phyloP scores from a whole-genome alignment of 2,329 filamentous ascomycete genomes.

The Escovopsis weberi region DNA sequence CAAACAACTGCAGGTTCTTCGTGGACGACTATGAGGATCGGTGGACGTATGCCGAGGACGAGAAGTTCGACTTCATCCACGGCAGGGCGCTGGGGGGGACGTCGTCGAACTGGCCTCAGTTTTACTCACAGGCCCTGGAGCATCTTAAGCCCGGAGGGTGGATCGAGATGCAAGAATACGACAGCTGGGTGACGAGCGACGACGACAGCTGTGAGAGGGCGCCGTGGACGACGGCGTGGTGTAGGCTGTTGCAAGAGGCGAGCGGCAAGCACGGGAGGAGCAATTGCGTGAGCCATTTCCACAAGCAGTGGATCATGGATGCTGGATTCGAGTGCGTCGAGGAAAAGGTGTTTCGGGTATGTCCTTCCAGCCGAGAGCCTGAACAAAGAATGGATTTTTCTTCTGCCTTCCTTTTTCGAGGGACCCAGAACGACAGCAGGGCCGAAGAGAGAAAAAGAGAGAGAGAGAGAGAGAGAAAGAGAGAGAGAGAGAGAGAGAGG shows the following conservation, averaged over 20 bases:
- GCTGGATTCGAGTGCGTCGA: constrained; percentile 23
- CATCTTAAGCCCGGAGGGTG: constrained; percentile 21
- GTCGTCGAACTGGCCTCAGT: constrained; percentile 17
- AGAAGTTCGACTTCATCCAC: constrained; percentile 22
- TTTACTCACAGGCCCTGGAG: constrained; percentile 15
- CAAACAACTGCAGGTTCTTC: constrained; percentile 48
- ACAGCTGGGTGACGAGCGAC: constrained; percentile 24
- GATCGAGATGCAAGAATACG: constrained; percentile 26
- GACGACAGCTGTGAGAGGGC: constrained; percentile 23
- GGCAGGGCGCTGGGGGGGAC: constrained; percentile 19
- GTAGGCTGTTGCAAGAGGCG: constrained; percentile 20
- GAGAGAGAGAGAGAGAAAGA: too few species aligned
- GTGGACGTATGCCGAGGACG: constrained; percentile 26
- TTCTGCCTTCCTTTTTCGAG: too few species aligned
- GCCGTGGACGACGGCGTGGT: constrained; percentile 25
- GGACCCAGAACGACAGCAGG: background rate
- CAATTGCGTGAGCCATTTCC: constrained; percentile 22
- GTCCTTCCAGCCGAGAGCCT: background rate
- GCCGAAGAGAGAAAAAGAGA: background rate
- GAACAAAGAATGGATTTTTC: too few species aligned
- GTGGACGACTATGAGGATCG: constrained; percentile 49
- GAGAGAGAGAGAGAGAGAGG: too few species aligned
- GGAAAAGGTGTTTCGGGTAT: constrained; percentile 15
- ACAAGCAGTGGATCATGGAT: constrained; percentile 24
- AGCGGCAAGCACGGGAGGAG: constrained; percentile 23